These are phyloP conservation scores for Torrubiella hemipterigena DNA, from an alignment of 2,329 filamentous ascomycete species.

Conservation along the genomic window DNA sequence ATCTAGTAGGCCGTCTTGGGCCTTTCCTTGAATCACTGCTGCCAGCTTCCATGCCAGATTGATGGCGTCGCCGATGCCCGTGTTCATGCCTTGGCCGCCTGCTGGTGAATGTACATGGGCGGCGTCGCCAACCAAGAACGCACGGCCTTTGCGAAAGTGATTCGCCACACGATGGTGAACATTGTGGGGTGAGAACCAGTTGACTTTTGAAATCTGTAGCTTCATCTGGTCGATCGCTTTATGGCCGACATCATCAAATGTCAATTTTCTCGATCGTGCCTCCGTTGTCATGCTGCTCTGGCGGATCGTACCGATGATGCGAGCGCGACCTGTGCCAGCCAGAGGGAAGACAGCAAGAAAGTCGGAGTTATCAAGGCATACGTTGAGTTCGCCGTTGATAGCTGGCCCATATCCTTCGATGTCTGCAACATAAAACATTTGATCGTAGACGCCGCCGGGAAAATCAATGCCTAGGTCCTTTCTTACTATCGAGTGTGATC, in stretches of 20 bases:
- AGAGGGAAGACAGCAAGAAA: conserved; percentile 4
- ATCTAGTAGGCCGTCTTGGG: conserved; percentile 7
- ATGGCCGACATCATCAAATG: conserved; percentile 4
- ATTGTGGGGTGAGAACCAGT: conserved; percentile 5
- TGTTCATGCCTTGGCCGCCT: conserved; percentile 25
- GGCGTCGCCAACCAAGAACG: conserved; percentile 21
- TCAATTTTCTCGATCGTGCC: not conserved
- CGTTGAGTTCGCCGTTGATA: conserved; percentile 4
- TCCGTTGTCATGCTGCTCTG: not conserved
- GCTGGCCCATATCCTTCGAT: conserved; percentile 4
- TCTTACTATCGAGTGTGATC: conserved; percentile 3
- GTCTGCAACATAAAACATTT: conserved; percentile 6
- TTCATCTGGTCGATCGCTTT: conserved; percentile 3
- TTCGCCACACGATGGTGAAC: conserved; percentile 4
- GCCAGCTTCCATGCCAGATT: conserved; percentile 23
- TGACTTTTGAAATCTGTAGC: conserved; percentile 1
- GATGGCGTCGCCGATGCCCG: conserved; percentile 20
- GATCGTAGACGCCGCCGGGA: conserved; percentile 4
- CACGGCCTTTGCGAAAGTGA: conserved; percentile 15
- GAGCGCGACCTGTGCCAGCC: not conserved
- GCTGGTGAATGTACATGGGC: conserved; percentile 22
- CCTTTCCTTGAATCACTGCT: conserved; percentile 11
- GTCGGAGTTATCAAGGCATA: conserved; percentile 4
- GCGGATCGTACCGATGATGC: conserved; percentile 2
- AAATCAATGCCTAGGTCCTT: not conserved